Conservation (phyloP, 129 eudicot genomes). For the Centaurea solstitialis region DNA sequence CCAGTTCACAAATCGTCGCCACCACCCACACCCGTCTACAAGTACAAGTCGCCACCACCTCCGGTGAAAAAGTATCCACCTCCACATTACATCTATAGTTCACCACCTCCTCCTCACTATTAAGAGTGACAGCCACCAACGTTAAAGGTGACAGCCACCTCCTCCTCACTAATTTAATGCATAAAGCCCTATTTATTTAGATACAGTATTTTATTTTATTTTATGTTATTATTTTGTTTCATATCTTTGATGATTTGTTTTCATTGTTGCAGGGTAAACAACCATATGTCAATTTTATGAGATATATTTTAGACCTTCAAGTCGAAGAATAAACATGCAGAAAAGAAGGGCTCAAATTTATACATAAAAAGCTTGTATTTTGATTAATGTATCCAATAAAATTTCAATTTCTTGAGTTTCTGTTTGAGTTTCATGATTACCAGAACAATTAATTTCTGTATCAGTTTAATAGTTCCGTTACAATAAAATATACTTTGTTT, state of each 20-base stretch:
- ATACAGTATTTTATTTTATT: not conserved
- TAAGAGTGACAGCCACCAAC: not conserved
- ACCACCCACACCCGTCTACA: not conserved
- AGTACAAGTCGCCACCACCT: conserved; percentile 33
- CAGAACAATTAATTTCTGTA: not conserved
- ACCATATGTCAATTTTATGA: not conserved
- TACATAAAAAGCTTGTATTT: not conserved
- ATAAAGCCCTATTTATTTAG: not conserved
- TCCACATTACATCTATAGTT: conserved; percentile 36
- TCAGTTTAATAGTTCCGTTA: not conserved
- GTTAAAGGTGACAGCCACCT: not conserved
- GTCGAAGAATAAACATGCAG: not conserved
- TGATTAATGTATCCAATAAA: not conserved
- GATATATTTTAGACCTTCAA: not conserved
- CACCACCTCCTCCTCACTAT: conserved; percentile 50
- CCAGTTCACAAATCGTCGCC: conserved; percentile 6
- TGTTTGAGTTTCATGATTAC: not conserved
- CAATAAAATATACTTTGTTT: not conserved
- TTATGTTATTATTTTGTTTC: not conserved
- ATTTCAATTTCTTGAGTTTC: not conserved
- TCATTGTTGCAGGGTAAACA: not conserved
- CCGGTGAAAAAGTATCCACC: conserved; percentile 34
- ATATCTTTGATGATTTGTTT: not conserved
- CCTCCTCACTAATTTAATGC: not conserved
- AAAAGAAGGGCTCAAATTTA: not conserved